Evolutionary conservation across 345 rosid genomes (phyloP), one percentile per base, ranked within the genome.

Genomic region (Toxicodendron radicans): DNA sequence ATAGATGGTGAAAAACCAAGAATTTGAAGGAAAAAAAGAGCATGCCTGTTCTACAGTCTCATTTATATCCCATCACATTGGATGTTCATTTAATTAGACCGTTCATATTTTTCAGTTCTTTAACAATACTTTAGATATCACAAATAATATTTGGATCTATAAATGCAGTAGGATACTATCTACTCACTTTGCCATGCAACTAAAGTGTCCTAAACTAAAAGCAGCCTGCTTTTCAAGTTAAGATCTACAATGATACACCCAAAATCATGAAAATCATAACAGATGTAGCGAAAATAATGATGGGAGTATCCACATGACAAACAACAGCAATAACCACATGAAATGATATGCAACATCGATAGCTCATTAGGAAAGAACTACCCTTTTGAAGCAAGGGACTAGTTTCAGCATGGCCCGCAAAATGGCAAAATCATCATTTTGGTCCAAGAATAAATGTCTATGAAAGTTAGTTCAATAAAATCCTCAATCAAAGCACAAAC

Each of bases 151-250:
- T 13, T 0, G 17, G 18, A 41, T 20, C 8, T 20, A 20, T 41
- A 41, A 8, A 57, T 38, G 49, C 38, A 10, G 30, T 27, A 27
- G 23, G 43, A 45, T 35, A 57, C n/a, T 57, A 27, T 21, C 53
- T 16, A 8, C 8, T 46, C 35, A 33, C 32, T 57, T 38, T 43
- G 16, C 35, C 38, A 67, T 32, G 43, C 59, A 67, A 51, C 16
- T 49, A 51, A 67, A 17, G 27, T 32, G 58, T 65, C 68, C 54
- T 13, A 66, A 16, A 66, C 56, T 66, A 35, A 18, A 48, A 24
- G 35, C 30, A 53, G 49, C 49, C 58, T 7, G 7, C 62, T 20
- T 68, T 30, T 35, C 63, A 35, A 69, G n/a, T 67, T 67, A 12
- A 51, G 7, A 54, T 69, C 48, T 14, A 35, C 12, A 51, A 18